phyloP scores from a whole-genome alignment of 2,329 filamentous ascomycete genomes.

The Cordyceps farinosa region DNA sequence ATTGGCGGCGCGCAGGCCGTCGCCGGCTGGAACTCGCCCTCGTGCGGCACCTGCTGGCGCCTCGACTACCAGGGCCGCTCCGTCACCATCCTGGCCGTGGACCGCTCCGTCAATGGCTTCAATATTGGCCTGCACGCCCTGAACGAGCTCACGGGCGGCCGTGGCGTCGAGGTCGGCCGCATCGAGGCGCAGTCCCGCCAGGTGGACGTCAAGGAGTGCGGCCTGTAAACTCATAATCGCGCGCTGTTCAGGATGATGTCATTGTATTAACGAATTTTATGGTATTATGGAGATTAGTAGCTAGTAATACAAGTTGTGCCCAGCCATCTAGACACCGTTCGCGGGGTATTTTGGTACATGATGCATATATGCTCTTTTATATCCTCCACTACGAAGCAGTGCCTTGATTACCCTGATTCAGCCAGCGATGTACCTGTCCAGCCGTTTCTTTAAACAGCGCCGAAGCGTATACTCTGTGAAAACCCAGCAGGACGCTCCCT shows the following conservation, averaged over 20 bases:
- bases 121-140: constrained; percentile 56
- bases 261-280: background rate
- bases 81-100: constrained; percentile 55
- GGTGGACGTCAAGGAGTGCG: constrained; percentile 44
- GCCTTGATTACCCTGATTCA: background rate
- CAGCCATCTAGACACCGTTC: background rate
- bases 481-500: background rate
- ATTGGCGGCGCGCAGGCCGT: constrained; percentile 53
- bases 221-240: constrained; percentile 27
- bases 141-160: constrained; percentile 52
- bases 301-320: constrained; percentile 4
- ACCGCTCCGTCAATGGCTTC: constrained; percentile 48
- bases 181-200: constrained; percentile 47
- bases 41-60: constrained; percentile 59
- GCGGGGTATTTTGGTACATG: background rate
- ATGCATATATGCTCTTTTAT: background rate
- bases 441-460: constrained; percentile 8
- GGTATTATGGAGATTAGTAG: background rate
- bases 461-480: constrained; percentile 9
- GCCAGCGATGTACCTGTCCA: background rate
- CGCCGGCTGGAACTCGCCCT: constrained; percentile 52
- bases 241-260: background rate
- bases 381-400: background rate
- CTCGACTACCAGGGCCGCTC: constrained; percentile 48
- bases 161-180: constrained; percentile 47